Conservation (phyloP, 805 yeast species). For the Pichia sporocuriosa region DNA sequence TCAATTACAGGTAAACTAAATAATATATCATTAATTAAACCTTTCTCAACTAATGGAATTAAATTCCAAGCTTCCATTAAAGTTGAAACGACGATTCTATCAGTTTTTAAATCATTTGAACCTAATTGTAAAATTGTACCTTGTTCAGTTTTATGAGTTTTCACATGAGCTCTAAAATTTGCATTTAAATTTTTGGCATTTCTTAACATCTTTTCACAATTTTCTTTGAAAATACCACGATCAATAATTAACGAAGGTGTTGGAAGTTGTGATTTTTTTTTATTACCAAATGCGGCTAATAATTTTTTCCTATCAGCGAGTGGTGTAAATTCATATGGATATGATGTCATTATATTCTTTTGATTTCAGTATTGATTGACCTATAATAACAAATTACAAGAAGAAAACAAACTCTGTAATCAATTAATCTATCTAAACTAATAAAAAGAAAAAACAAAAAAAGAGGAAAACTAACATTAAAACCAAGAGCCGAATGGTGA, state of each 20-base stretch:
- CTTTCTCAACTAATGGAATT: conserved; percentile 14
- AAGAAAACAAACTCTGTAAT: too few relatives aligned
- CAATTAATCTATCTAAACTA: too few relatives aligned
- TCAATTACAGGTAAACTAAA: conserved; percentile 55
- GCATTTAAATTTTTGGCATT: conserved; percentile 33
- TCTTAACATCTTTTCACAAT: conserved; percentile 44
- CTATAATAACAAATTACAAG: too few relatives aligned
- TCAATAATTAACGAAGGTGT: conserved; percentile 56
- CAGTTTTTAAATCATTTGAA: conserved; percentile 29
- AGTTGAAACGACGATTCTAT: conserved; percentile 61
- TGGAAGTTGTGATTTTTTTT: conserved; percentile 35
- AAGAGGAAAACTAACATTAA: too few relatives aligned
- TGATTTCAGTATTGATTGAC: too few relatives aligned
- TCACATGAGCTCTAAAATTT: conserved; percentile 60
- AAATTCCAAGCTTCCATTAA: conserved; percentile 64
- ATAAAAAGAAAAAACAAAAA: too few relatives aligned
- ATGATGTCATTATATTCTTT: too few relatives aligned
- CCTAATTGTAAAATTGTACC: conserved; percentile 53
- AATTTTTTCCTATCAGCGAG: conserved; percentile 20
- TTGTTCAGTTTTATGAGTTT: conserved; percentile 65
- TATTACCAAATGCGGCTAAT: conserved; percentile 34
- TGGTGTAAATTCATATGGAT: conserved; percentile 19
- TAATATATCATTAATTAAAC: conserved; percentile 35
- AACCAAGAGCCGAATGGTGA: too few relatives aligned
- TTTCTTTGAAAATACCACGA: conserved; percentile 33